These are phyloP conservation scores for Venturia carpophila DNA, from an alignment of 2,329 filamentous ascomycete genomes.

Conservation along the genomic window DNA sequence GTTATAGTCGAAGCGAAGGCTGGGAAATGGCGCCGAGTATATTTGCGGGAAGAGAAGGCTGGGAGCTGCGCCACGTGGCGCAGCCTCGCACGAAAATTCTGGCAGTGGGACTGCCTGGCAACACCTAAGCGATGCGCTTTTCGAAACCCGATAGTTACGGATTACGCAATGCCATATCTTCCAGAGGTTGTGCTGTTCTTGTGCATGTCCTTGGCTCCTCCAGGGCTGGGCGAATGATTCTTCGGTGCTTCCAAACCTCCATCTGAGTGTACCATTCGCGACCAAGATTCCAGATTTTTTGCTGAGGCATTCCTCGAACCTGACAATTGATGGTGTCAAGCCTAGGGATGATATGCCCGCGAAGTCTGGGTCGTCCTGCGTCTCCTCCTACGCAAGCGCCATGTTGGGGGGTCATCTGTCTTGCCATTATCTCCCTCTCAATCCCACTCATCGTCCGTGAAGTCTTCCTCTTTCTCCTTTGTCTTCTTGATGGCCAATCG, in stretches of 20 bases:
- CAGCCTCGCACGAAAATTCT: not conserved
- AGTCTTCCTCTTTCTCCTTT: conserved; percentile 26
- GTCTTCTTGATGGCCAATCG: conserved; percentile 8
- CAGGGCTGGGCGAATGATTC: not conserved
- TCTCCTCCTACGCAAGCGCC: not conserved
- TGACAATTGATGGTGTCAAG: not conserved
- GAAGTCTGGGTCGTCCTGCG: not conserved
- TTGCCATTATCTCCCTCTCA: not conserved
- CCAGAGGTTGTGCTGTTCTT: not conserved
- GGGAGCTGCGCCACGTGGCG: conserved; percentile 3
- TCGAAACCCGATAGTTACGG: not conserved
- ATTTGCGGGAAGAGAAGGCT: not conserved
- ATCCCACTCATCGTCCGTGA: conserved; percentile 32
- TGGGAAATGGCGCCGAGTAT: not conserved
- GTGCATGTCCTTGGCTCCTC: not conserved
- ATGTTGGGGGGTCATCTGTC: not conserved
- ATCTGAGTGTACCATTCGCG: not conserved
- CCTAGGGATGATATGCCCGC: not conserved
- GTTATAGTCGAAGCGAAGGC: not conserved
- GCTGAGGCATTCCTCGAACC: not conserved
- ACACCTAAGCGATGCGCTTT: not conserved
- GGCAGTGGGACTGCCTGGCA: not conserved
- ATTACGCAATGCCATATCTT: not conserved
- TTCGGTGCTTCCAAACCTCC: not conserved
- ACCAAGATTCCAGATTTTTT: not conserved